phyloP scores from a whole-genome alignment of 2,329 filamentous ascomycete genomes.

The Beauveria asiatica region DNA sequence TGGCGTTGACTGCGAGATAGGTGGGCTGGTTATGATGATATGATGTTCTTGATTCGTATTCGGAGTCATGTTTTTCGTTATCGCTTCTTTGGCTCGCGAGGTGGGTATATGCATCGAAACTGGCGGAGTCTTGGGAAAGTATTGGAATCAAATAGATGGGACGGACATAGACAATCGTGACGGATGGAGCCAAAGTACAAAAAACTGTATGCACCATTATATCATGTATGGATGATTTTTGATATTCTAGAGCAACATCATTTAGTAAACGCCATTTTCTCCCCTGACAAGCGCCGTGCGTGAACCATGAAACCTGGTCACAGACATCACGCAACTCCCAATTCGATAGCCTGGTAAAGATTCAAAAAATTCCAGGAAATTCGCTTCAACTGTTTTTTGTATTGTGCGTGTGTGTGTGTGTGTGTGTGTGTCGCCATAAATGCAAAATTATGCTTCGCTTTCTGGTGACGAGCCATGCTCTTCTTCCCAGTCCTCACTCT shows the following conservation, averaged over 20 bases:
- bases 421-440: not conserved
- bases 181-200: not conserved
- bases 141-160: not conserved
- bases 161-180: not conserved
- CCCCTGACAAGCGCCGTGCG: not conserved
- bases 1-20: not conserved
- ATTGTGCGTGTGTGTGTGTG: too few relatives aligned
- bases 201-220: not conserved
- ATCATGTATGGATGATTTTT: not conserved
- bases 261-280: not conserved
- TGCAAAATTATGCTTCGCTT: not conserved
- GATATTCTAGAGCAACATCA: not conserved
- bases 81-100: not conserved
- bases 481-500: slow-evolving; percentile 47
- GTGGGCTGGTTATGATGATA: not conserved
- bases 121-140: not conserved
- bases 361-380: not conserved
- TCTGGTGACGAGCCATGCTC: not conserved
- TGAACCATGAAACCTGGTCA: not conserved
- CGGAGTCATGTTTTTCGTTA: not conserved
- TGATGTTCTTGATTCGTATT: not conserved
- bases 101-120: not conserved
- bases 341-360: not conserved
- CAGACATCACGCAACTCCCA: not conserved
- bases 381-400: not conserved